A percentile compares a stretch with the other conserved stretches of the same genome.
Conservation (phyloP, 2,329 filamentous ascomycete genomes). For the Colletotrichum somersetense region DNA sequence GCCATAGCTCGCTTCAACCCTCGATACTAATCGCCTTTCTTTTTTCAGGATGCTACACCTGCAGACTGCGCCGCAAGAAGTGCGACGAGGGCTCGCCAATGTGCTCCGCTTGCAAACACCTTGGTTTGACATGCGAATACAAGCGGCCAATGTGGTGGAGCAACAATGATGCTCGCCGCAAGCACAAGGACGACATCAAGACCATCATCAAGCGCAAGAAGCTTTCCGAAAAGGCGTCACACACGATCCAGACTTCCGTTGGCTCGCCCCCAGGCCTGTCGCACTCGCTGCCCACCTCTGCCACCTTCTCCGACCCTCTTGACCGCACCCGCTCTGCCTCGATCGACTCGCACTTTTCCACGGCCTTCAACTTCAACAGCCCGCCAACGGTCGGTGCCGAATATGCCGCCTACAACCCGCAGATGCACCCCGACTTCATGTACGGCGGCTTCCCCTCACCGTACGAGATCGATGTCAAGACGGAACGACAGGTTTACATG, state of each 20-base stretch:
- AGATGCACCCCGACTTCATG: conserved; percentile 73
- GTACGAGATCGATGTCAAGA: conserved; percentile 96
- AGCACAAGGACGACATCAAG: conserved; percentile 97
- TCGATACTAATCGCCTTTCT: conserved; percentile 28
- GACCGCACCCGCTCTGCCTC: conserved; percentile 81
- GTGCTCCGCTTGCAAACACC: conserved; percentile 76
- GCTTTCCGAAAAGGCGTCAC: conserved; percentile 84
- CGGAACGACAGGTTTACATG: conserved; percentile 92
- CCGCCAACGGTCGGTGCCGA: conserved; percentile 63
- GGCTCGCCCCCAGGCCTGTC: conserved; percentile 82
- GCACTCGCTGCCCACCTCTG: conserved; percentile 84
- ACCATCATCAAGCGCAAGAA: conserved; percentile 98
- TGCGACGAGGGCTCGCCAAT: conserved; percentile 74
- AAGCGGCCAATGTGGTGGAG: conserved; percentile 98
- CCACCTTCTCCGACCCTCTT: conserved; percentile 81
- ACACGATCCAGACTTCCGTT: conserved; percentile 66
- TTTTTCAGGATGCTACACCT: conserved; percentile 73
- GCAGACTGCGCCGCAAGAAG: conserved; percentile 76
- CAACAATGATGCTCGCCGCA: conserved; percentile 86
- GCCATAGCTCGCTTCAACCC: conserved; percentile 22
- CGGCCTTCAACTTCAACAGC: conserved; percentile 80
- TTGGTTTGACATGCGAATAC: conserved; percentile 93
- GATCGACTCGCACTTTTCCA: conserved; percentile 82
- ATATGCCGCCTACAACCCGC: conserved; percentile 72
- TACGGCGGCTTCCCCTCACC: conserved; percentile 72